phyloP scores from a whole-genome alignment of 1,139 yeast genomes.

The Suhomyces coccinellae region DNA sequence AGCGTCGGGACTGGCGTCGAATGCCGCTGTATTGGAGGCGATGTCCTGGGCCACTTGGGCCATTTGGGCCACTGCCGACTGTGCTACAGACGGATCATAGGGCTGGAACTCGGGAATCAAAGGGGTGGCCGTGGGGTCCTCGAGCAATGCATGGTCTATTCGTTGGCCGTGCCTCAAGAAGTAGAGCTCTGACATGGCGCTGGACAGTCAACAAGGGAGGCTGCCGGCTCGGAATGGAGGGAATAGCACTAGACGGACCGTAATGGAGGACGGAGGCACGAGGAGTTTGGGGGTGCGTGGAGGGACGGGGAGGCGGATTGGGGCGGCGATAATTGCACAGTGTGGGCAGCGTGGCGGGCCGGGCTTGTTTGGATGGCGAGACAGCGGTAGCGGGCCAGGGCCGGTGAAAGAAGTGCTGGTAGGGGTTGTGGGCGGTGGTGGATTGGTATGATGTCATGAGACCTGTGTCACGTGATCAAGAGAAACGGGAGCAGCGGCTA shows the following conservation, averaged over 20 bases:
- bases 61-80: constrained; percentile 32
- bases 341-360: neutral
- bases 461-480: neutral
- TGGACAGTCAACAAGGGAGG: neutral
- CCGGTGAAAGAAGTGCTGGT: neutral
- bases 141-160: constrained; percentile 39
- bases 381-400: neutral
- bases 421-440: neutral
- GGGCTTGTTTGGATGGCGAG: neutral
- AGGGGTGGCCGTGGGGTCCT: constrained; percentile 30
- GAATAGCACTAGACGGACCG: neutral
- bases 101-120: constrained; percentile 31
- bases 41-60: constrained; percentile 34
- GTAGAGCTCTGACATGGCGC: constrained; percentile 39
- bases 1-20: constrained; percentile 17
- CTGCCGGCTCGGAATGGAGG: neutral
- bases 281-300: neutral
- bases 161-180: constrained; percentile 50
- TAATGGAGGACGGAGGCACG: neutral
- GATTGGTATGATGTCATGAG: neutral
- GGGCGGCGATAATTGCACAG: neutral
- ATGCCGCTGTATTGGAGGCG: constrained; percentile 26
- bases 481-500: neutral
- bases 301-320: neutral
- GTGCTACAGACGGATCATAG: constrained; percentile 45